These are phyloP conservation scores for Chaetomiaceae sp. DNA, from an alignment of 2,329 filamentous ascomycete species.

Conservation along the genomic window DNA sequence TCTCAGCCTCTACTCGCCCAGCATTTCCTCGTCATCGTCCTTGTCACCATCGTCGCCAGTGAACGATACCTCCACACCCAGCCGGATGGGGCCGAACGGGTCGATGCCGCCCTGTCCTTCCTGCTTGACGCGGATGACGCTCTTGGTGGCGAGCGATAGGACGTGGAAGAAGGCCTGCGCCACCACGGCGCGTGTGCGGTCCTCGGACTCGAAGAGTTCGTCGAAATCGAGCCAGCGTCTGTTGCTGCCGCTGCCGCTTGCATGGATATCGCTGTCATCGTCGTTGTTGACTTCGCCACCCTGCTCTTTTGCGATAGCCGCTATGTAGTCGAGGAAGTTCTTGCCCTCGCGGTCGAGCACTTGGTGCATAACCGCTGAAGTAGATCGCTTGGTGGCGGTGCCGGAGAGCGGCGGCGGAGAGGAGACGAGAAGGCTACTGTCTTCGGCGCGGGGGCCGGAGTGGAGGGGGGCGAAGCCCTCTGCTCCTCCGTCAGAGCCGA, in stretches of 20 bases:
- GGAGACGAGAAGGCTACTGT: conserved; percentile 6
- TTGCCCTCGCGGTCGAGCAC: conserved; percentile 40
- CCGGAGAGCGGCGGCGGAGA: conserved; percentile 19
- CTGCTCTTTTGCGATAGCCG: conserved; percentile 31
- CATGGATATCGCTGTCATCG: conserved; percentile 24
- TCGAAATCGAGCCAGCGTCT: conserved; percentile 58
- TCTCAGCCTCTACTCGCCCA: not conserved
- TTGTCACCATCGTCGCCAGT: not conserved
- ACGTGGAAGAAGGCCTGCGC: conserved; percentile 73
- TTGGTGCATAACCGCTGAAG: conserved; percentile 29
- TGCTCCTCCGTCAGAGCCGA: conserved; percentile 25
- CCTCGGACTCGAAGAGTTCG: conserved; percentile 55
- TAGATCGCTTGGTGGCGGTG: too few species aligned
- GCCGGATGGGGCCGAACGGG: conserved; percentile 41
- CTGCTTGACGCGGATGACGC: conserved; percentile 58
- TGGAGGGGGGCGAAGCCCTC: conserved; percentile 25
- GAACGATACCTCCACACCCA: conserved; percentile 33
- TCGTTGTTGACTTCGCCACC: conserved; percentile 27
- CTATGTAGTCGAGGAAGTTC: conserved; percentile 41
- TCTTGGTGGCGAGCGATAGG: conserved; percentile 62
- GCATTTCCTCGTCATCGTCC: not conserved
- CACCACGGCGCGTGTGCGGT: conserved; percentile 54
- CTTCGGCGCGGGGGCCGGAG: conserved; percentile 29
- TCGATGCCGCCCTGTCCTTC: conserved; percentile 30
- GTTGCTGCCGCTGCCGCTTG: conserved; percentile 27